phyloP scores from a whole-genome alignment of 768 basidiomycete genomes.

The Psilocybe azurescens region DNA sequence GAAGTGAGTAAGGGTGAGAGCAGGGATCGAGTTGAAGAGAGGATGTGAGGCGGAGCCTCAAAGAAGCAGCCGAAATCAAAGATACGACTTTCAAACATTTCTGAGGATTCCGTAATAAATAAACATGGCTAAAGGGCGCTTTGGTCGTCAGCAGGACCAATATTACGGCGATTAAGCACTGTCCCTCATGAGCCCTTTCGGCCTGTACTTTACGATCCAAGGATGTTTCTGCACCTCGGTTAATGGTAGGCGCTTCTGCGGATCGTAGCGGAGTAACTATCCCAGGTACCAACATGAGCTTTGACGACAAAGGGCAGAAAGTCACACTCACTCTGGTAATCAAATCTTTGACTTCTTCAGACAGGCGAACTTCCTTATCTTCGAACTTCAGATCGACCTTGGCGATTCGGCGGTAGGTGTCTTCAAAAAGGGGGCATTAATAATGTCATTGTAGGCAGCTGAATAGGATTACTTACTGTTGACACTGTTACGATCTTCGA shows the following conservation, averaged over 20 bases:
- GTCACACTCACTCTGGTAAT: constrained; percentile 55
- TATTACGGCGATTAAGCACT: constrained; percentile 17
- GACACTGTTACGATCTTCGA: constrained; percentile 83
- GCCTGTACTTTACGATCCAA: constrained; percentile 80
- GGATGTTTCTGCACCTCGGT: constrained; percentile 80
- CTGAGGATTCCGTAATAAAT: too few relatives aligned
- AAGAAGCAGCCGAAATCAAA: background rate
- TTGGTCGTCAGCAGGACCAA: background rate
- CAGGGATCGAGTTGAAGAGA: background rate
- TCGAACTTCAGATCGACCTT: constrained; percentile 78
- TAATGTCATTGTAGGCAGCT: background rate
- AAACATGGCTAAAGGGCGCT: background rate
- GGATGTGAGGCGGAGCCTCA: background rate
- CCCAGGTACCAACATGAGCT: background rate
- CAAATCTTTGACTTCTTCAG: constrained; percentile 69
- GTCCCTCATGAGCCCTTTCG: constrained; percentile 39
- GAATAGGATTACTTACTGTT: constrained; percentile 54
- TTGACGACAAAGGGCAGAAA: constrained; percentile 6
- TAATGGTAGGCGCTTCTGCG: constrained; percentile 77
- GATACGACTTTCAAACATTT: too few relatives aligned
- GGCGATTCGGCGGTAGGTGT: constrained; percentile 90
- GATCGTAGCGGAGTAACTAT: constrained; percentile 86
- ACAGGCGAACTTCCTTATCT: constrained; percentile 50
- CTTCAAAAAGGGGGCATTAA: constrained; percentile 39
- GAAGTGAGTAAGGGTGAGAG: background rate